Base-by-base conservation (phyloP, 1,139 yeast species). In the Candida sp. region DNA sequence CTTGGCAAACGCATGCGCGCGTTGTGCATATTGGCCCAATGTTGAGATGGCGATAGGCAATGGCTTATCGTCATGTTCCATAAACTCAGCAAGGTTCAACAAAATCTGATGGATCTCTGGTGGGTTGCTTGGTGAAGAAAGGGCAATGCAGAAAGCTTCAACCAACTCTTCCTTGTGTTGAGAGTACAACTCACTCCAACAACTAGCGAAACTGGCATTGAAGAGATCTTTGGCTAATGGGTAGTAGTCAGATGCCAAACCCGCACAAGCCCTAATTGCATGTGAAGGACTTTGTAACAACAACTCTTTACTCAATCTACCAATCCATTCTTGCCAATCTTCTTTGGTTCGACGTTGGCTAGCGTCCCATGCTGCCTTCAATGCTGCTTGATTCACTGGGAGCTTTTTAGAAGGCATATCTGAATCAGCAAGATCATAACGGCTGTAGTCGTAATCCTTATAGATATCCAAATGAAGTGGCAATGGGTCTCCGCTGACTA, bases 251-350 rank as follows among this genome's bases (percentile, higher is more conserved):
- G 91, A 86, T 0, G 98, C 98, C 50, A 96, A 74, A 7, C 90
- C 88, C 2, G 97, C 91, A 66, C 99, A 94, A 0, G 98, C 97
- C 58, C 98, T 79, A 43, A 96, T 79, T 0, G 98, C 96, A 63
- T 91, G 97, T 0, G 98, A 91, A 4, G 99, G 97, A 46, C 97
- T 90, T 65, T 93, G 97, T 59, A 90, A 90, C 57, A 96, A 72
- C 34, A 96, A 72, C 63, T 92, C 98, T 50, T 91, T 88, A 62
- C 96, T 87, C 46, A 96, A 75, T 52, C 96, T 78, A 49, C 96
- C 82, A 57, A 93, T 85, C 99, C 99, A 96, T 63, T 94, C 99
- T 63, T 89, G 93, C 99, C 99, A 96, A 61, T 94, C 99, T 62
- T 93, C 99, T 58, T 88, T 85, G 0, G 98, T 91, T 43, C 96